Evolutionary conservation across 495 filamentous ascomycete genomes (phyloP).

Genomic region (Neurospora sp.): DNA sequence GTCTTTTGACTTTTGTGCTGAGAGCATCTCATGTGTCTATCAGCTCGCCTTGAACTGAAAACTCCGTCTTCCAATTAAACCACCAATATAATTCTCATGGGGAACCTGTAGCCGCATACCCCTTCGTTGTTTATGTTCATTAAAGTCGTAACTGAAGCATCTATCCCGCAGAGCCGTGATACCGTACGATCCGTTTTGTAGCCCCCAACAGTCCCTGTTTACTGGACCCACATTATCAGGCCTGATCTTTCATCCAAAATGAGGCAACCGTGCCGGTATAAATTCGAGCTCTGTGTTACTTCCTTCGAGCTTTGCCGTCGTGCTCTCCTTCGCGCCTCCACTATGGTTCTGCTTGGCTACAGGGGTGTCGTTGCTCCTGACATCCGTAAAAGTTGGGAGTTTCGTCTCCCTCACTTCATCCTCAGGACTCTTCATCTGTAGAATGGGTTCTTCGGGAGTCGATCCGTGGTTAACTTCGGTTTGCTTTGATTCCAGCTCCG

Average conservation of each 20-base stretch:
- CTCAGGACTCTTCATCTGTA: background rate
- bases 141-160: background rate
- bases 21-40: background rate
- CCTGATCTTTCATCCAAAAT: conserved; percentile 13
- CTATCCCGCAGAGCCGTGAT: background rate
- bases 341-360: background rate
- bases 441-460: background rate
- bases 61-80: background rate
- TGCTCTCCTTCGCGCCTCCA: background rate
- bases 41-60: background rate
- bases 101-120: background rate
- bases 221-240: background rate
- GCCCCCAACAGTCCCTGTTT: background rate
- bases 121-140: background rate
- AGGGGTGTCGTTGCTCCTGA: background rate
- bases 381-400: background rate
- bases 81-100: background rate
- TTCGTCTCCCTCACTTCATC: conserved; percentile 9
- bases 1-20: background rate
- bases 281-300: conserved; percentile 5
- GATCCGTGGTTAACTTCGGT: background rate
- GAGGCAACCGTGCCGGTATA: conserved; percentile 24
- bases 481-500: background rate
- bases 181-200: background rate
- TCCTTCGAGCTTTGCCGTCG: background rate